Evolutionary conservation across 1,284 basidiomycete species (phyloP), one percentile per base, ranked within the genome.

Genomic region (Heterobasidion parviporum): DNA sequence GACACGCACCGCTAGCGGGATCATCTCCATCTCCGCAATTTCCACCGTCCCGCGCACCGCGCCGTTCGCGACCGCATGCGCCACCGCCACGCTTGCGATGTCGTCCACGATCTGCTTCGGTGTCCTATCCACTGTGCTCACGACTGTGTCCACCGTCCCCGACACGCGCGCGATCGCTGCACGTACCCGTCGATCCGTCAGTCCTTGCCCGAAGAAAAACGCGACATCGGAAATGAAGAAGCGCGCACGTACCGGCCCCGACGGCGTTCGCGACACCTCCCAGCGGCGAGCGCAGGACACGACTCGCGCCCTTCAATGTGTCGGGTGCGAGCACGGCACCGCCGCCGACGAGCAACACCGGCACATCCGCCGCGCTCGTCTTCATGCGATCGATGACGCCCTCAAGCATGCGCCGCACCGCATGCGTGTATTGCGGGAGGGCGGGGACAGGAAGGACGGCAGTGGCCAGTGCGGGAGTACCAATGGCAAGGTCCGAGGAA

Each of bases 251-350:
- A 73, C 74, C 67, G 73, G 73, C 12, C 75, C 81, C 80, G 14
- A 82, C 79, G 3, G 81, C 81, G 59, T 83, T 83, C 1, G 81
- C 80, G 10, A 80, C 78, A 50, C 74, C 71, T 56, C 74, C 75
- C 63, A 72, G 75, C 0, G 74, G 75, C 14, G 80, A 78, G 12
- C 75, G 71, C 51, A 79, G 71, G 41, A 82, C 74, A 52, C 74
- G 68, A 20, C 64, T 70, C 3, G 81, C 76, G 14, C 80, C 81
- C 10, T 66, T 62, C 0, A 83, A 67, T 8, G 64, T 54, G 6
- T 69, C 63, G 0, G 80, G 79, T 1, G 72, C 68, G 18, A 56
- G 8, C 18, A 44, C 26, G 73, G 72, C 3, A 77, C 77, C 38
- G 8, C 80, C 81, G 48, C 80, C 81, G 49, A 81, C 80, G 8